phyloP scores from a whole-genome alignment of 2,329 filamentous ascomycete genomes.

The Pyrenochaeta sp. region DNA sequence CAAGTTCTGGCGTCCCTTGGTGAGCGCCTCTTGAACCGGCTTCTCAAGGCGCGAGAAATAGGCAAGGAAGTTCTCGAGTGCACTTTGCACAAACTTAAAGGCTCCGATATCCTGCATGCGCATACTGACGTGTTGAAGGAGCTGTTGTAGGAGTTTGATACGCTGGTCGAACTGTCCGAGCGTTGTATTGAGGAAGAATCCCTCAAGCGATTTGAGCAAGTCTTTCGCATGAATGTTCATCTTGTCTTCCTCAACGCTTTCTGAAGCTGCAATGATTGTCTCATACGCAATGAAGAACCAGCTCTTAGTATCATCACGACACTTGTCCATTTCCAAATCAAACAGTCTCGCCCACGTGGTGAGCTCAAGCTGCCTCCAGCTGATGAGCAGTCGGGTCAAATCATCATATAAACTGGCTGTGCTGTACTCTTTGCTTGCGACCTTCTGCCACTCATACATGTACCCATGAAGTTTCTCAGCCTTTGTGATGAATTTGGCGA shows the following conservation, averaged over 20 bases:
- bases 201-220: slow-evolving; percentile 77
- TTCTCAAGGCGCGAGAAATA: slow-evolving; percentile 77
- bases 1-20: slow-evolving; percentile 72
- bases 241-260: slow-evolving; percentile 67
- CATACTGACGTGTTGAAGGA: slow-evolving; percentile 69
- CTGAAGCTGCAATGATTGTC: slow-evolving; percentile 78
- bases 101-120: slow-evolving; percentile 61
- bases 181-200: slow-evolving; percentile 80
- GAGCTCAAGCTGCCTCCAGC: slow-evolving; percentile 89
- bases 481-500: slow-evolving; percentile 85
- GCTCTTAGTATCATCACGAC: slow-evolving; percentile 76
- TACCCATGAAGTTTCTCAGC: slow-evolving; percentile 86
- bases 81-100: slow-evolving; percentile 65
- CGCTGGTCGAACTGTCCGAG: slow-evolving; percentile 81
- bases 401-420: slow-evolving; percentile 75
- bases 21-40: slow-evolving; percentile 69
- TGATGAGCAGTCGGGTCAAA: slow-evolving; percentile 80
- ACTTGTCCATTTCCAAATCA: slow-evolving; percentile 80
- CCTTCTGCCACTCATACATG: slow-evolving; percentile 93
- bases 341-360: slow-evolving; percentile 91
- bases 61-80: slow-evolving; percentile 76
- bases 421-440: slow-evolving; percentile 81
- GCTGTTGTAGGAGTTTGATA: slow-evolving; percentile 70
- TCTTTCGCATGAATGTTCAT: slow-evolving; percentile 70
- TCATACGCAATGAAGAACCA: slow-evolving; percentile 99